Evolutionary conservation across 225 moss, liverwort and hornwort genomes (phyloP).

Genomic region (Marchantia paleacea): DNA sequence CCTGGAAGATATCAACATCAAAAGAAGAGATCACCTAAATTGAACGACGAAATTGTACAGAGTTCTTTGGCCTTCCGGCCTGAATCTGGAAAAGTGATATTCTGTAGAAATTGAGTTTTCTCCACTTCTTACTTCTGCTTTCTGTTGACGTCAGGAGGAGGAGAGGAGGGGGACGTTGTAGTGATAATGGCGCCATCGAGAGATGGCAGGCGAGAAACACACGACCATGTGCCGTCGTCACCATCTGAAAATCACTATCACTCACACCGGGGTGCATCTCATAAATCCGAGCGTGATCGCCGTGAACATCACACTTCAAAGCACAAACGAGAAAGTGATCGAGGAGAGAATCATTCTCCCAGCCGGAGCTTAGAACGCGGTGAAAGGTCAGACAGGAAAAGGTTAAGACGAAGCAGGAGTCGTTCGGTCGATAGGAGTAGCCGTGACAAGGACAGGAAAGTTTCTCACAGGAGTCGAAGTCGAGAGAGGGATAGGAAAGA

Average conservation of each 20-base stretch:
- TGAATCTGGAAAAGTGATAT: no score
- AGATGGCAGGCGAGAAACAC: constrained; percentile 33
- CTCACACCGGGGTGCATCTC: constrained; percentile 22
- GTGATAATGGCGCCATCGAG: constrained; percentile 36
- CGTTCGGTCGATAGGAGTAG: constrained; percentile 17
- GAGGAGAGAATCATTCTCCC: constrained; percentile 26
- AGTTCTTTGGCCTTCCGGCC: no score
- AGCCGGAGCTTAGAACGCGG: constrained; percentile 33
- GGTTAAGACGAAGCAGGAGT: constrained; percentile 41
- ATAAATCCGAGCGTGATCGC: constrained; percentile 39
- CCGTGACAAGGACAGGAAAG: constrained; percentile 36
- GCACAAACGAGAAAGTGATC: constrained; percentile 34
- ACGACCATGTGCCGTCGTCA: constrained; percentile 32
- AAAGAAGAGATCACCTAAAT: no score
- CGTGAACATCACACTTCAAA: constrained; percentile 35
- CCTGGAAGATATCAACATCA: no score
- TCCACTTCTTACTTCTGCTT: neutral
- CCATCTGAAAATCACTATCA: constrained; percentile 17
- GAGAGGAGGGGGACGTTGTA: neutral
- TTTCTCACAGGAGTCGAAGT: constrained; percentile 46
- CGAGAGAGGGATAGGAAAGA: constrained; percentile 45
- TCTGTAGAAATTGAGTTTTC: neutral
- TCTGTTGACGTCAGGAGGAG: neutral
- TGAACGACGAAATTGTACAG: no score
- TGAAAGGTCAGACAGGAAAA: constrained; percentile 34